Conservation (phyloP, 148 eudicot species). For the Chenopodium berlandieri region DNA sequence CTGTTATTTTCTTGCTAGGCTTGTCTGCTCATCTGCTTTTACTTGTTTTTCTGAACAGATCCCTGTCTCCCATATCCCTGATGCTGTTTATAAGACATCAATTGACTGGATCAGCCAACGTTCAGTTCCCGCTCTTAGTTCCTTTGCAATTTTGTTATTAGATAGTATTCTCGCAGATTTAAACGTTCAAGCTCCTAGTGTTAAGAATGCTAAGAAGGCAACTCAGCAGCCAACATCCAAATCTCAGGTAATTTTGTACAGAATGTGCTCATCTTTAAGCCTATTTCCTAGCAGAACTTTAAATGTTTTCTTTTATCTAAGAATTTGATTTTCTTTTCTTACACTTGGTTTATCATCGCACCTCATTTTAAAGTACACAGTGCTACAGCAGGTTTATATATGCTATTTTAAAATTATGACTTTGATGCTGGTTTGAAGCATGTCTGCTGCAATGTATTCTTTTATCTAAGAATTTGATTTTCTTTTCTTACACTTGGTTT, state of each 20-base stretch:
- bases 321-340: background rate
- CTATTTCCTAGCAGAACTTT: background rate
- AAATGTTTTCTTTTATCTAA: background rate
- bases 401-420: no score
- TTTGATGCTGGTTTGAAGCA: no score
- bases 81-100: slow-evolving; percentile 67
- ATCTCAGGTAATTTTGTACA: slow-evolving; percentile 55
- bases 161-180: slow-evolving; percentile 67
- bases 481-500: background rate
- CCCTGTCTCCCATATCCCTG: slow-evolving; percentile 59
- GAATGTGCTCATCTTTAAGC: background rate
- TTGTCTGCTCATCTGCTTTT: slow-evolving; percentile 3
- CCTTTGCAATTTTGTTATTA: slow-evolving; percentile 54
- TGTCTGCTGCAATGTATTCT: background rate
- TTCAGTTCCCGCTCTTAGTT: slow-evolving; percentile 49
- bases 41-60: slow-evolving; percentile 39
- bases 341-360: background rate
- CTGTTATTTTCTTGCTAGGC: background rate
- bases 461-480: background rate
- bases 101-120: slow-evolving; percentile 72
- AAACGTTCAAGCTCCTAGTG: slow-evolving; percentile 41
- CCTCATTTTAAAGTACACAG: no score
- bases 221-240: slow-evolving; percentile 55
- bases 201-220: slow-evolving; percentile 64
- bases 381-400: no score